Evolutionary conservation across 495 filamentous ascomycete species (phyloP).

Genomic region (Neurospora sublineolata): DNA sequence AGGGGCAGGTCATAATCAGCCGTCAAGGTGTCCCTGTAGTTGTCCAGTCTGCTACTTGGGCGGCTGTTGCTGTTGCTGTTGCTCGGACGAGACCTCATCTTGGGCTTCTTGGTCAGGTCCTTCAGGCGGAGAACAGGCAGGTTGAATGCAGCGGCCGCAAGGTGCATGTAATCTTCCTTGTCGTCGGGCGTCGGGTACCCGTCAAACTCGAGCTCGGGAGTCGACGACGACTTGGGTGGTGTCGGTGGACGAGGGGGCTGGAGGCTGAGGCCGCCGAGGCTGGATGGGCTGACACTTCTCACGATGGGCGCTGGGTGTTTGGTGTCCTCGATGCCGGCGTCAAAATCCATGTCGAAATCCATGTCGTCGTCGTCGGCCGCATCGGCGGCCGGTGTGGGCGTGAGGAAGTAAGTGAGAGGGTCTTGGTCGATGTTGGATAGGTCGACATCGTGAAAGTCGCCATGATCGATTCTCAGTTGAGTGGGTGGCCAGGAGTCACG

Average conservation of each 20-base stretch:
- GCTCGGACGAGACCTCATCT: not conserved
- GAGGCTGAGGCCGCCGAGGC: constrained; percentile 32
- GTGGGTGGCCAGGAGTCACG: constrained; percentile 23
- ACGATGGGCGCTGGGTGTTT: constrained; percentile 29
- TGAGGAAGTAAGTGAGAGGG: constrained; percentile 40
- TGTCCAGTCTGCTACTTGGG: not conserved
- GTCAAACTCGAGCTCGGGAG: constrained; percentile 21
- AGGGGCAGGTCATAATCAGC: not conserved
- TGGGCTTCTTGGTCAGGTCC: constrained; percentile 11
- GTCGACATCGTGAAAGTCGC: constrained; percentile 29
- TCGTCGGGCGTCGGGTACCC: constrained; percentile 18
- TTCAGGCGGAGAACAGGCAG: constrained; percentile 14
- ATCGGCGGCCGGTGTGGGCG: constrained; percentile 25
- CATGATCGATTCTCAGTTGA: constrained; percentile 23
- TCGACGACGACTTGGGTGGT: constrained; percentile 23
- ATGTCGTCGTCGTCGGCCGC: constrained; percentile 28
- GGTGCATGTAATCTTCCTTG: constrained; percentile 30
- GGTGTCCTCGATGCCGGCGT: constrained; percentile 39
- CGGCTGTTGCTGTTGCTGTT: not conserved
- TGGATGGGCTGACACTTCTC: constrained; percentile 37
- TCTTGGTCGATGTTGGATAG: constrained; percentile 29
- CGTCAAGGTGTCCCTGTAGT: not conserved
- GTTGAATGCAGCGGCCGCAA: constrained; percentile 9
- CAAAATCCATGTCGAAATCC: constrained; percentile 39
- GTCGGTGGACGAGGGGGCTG: constrained; percentile 25